These are phyloP conservation scores for Heritiera fomes DNA, from an alignment of 345 rosid species.

Conservation along the genomic window DNA sequence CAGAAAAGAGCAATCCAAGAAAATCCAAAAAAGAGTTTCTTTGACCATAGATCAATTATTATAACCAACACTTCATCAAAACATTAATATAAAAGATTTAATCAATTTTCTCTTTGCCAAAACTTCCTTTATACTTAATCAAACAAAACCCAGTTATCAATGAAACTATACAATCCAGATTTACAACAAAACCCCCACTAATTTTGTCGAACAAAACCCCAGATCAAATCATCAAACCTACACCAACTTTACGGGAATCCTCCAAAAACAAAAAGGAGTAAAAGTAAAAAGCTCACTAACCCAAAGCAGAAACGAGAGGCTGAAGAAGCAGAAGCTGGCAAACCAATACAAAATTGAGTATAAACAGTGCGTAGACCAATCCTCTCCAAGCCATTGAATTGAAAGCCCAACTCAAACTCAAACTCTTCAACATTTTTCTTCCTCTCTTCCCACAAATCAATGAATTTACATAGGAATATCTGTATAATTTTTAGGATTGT, in stretches of 20 bases:
- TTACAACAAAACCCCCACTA: background rate
- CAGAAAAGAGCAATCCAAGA: background rate
- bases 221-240: constrained; percentile 8
- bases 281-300: constrained; percentile 30
- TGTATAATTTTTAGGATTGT: background rate
- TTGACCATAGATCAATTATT: background rate
- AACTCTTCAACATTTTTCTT: constrained; percentile 40
- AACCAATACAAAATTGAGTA: constrained; percentile 71
- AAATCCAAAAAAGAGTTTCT: constrained; percentile 7
- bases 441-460: constrained; percentile 26
- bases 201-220: constrained; percentile 10
- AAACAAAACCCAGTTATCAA: background rate
- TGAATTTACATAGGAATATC: background rate
- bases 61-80: background rate
- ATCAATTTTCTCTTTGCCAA: background rate
- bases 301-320: constrained; percentile 87
- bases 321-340: constrained; percentile 89
- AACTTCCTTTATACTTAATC: background rate
- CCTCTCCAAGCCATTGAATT: constrained; percentile 85
- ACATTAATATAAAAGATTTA: background rate
- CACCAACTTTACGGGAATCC: constrained; percentile 5
- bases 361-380: constrained; percentile 49
- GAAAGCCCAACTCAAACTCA: constrained; percentile 38
- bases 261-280: background rate
- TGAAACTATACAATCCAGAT: background rate